Conservation (phyloP, 2,329 filamentous ascomycete species). For the Colletotrichum eleusines region DNA sequence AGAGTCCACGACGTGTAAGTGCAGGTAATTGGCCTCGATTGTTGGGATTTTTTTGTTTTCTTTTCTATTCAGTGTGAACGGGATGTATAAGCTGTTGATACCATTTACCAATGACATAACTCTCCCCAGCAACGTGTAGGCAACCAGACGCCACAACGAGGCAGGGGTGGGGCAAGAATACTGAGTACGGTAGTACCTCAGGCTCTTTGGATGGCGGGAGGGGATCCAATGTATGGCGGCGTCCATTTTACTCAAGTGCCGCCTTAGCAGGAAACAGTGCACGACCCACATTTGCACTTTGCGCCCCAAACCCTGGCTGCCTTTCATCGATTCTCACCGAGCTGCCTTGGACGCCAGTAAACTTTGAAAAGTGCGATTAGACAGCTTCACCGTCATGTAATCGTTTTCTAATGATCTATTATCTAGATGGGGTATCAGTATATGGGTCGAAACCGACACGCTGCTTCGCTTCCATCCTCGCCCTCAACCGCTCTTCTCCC, state of each 20-base stretch:
- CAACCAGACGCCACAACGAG: slow-evolving; percentile 24
- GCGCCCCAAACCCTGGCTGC: not conserved
- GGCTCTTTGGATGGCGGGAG: too few species aligned
- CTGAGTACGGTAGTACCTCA: too few species aligned
- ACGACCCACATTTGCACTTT: not conserved
- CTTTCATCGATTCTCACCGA: slow-evolving; percentile 6
- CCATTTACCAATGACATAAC: slow-evolving; percentile 38
- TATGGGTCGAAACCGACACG: slow-evolving; percentile 70
- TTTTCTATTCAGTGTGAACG: slow-evolving; percentile 2
- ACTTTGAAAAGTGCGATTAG: not conserved
- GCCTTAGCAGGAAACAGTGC: slow-evolving; percentile 3
- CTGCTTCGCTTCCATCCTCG: slow-evolving; percentile 60
- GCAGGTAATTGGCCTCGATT: not conserved
- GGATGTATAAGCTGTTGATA: slow-evolving; percentile 13
- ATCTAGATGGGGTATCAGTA: slow-evolving; percentile 53
- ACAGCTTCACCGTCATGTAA: not conserved
- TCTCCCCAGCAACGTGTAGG: slow-evolving; percentile 35
- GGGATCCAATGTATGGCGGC: slow-evolving; percentile 1
- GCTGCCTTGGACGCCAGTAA: not conserved
- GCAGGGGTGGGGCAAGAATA: not conserved
- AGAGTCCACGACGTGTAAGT: not conserved
- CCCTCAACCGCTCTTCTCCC: slow-evolving; percentile 59
- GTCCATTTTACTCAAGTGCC: not conserved
- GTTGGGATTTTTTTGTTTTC: not conserved
- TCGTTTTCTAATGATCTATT: slow-evolving; percentile 9